Evolutionary conservation across 176 grass and related monocot genomes (phyloP).

Genomic region (Chloris gayana): DNA sequence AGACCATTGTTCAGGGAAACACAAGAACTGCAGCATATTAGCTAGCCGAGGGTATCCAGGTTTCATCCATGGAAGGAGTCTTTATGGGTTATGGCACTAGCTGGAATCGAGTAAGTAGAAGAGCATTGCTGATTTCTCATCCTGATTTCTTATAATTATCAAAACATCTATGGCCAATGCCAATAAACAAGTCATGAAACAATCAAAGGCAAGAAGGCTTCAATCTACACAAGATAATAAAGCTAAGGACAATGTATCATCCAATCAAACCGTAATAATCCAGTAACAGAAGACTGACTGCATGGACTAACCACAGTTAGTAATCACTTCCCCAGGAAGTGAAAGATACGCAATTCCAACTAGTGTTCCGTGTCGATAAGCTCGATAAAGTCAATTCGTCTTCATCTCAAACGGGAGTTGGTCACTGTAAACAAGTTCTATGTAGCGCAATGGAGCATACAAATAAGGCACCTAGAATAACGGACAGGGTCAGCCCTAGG

Average conservation of each 20-base stretch:
- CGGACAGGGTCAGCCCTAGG: not conserved
- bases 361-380: not conserved
- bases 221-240: not conserved
- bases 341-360: not conserved
- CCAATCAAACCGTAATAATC: not conserved
- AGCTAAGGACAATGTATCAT: not conserved
- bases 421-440: not conserved
- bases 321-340: not conserved
- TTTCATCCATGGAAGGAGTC: not conserved
- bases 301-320: not conserved
- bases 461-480: not conserved
- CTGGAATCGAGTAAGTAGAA: not conserved
- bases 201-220: not conserved
- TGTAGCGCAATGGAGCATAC: not conserved
- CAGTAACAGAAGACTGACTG: not conserved
- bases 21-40: not conserved
- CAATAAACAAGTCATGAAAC: not conserved
- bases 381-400: not conserved
- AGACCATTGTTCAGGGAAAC: not conserved
- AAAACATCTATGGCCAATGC: not conserved
- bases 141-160: not conserved
- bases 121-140: not conserved
- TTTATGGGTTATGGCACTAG: not conserved
- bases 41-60: not conserved
- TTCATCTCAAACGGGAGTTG: not conserved